Evolutionary conservation across 768 basidiomycete genomes (phyloP), one percentile per base, ranked within the genome.

Genomic region (Pisolithus marmoratus): DNA sequence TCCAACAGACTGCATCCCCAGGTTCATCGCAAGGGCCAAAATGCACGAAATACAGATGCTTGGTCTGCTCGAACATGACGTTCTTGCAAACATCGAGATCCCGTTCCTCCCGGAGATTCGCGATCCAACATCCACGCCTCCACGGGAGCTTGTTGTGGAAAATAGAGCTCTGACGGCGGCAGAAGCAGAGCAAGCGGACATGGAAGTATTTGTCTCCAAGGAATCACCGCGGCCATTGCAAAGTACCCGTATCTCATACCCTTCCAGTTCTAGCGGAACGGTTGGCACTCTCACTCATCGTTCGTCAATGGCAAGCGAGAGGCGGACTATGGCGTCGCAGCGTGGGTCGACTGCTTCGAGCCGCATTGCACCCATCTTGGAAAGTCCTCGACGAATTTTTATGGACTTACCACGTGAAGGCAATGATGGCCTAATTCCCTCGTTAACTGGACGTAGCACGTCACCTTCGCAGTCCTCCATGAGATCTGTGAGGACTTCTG

Each of bases 11-110:
- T 23, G n/a, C 44, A 58, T 46, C 27, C 37, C 17, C 58, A 94
- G 95, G 54, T 98, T 97, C 64, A 75, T 97, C 23, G 87, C 92
- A 5, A 83, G 95, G 27, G 93, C 90, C n/a, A 90, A 91, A 71
- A 95, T 96, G 92, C 90, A 93, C 60, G 90, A 94, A 63, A 92
- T 96, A 37, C 89, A 96, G 62, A 94, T 91, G 89, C 79, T 96
- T 1, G 94, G 94, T 6, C 72, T 95, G 8, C 74, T 95, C 41
- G 93, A 93, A 58, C 90, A 94, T 58, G 93, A 95, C 59, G 85
- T 96, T 27, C 82, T 92, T 20, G 85, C 90, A 5, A 86, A 85
- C 56, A 94, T 96, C 54, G 87, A 90, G 55, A 82, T 96, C 12
- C 94, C 94, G 2, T 87, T 83, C 63, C 68, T 92, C 24, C 76